phyloP scores from a whole-genome alignment of 2,329 filamentous ascomycete genomes.

The Apiospora aurea region DNA sequence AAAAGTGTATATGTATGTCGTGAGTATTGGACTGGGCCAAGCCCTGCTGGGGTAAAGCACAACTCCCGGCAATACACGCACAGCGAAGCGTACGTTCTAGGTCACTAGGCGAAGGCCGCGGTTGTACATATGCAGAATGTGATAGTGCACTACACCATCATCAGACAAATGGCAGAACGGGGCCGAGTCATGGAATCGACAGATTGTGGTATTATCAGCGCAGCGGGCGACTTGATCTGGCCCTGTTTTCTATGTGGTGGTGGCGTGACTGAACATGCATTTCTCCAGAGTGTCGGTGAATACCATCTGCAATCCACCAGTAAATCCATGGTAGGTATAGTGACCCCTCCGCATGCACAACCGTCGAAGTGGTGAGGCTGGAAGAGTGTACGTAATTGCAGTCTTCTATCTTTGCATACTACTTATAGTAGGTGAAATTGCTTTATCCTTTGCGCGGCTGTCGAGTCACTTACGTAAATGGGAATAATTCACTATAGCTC shows the following conservation, averaged over 20 bases:
- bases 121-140: not conserved
- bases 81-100: not conserved
- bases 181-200: not conserved
- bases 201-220: not conserved
- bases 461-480: not conserved
- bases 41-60: not conserved
- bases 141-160: not conserved
- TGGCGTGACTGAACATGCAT: conserved; percentile 2
- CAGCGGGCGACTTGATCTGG: not conserved
- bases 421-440: not conserved
- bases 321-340: not conserved
- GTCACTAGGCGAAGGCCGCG: not conserved
- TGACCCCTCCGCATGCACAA: not conserved
- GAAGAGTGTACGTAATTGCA: not conserved
- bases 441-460: not conserved
- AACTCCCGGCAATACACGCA: conserved; percentile 1
- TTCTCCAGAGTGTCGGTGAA: conserved; percentile 12
- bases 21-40: not conserved
- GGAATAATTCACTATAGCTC: not conserved
- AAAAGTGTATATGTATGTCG: not conserved
- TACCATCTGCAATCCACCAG: not conserved
- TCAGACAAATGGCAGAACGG: not conserved
- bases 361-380: not conserved
- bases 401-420: not conserved
- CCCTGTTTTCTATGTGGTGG: not conserved